phyloP scores from a whole-genome alignment of 2,329 filamentous ascomycete species.

The Aspergillus flavus region DNA sequence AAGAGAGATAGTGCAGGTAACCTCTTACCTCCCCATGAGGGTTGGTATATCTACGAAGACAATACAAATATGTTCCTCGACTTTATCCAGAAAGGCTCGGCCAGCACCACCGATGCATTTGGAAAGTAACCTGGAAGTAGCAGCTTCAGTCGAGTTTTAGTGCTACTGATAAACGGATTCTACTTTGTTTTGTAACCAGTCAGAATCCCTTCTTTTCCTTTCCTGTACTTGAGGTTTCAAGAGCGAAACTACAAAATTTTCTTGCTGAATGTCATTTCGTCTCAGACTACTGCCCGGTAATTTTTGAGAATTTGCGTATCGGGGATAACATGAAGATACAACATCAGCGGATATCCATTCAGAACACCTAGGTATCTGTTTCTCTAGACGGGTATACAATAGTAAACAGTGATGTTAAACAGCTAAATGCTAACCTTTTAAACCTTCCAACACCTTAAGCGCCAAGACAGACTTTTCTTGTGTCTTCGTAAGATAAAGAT shows the following conservation, averaged over 20 bases:
- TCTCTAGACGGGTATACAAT: slow-evolving; percentile 25
- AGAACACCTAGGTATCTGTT: slow-evolving; percentile 6
- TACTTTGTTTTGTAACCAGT: background rate
- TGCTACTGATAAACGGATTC: background rate
- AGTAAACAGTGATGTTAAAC: slow-evolving; percentile 19
- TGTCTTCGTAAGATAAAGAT: slow-evolving; percentile 21
- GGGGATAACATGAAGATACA: background rate
- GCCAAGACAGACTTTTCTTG: slow-evolving; percentile 31
- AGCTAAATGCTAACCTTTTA: slow-evolving; percentile 25
- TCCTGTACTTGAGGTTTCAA: background rate
- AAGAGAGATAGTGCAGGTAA: slow-evolving; percentile 30
- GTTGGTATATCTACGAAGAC: slow-evolving; percentile 36
- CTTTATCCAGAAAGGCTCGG: slow-evolving; percentile 21
- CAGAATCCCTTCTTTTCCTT: background rate
- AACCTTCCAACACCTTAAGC: slow-evolving; percentile 34
- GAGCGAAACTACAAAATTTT: background rate
- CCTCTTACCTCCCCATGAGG: slow-evolving; percentile 27
- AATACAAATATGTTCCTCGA: slow-evolving; percentile 24
- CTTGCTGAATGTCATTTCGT: background rate
- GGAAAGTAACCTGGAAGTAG: background rate
- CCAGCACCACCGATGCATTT: background rate
- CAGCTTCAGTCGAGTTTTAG: background rate
- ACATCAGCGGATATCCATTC: background rate
- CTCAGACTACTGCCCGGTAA: background rate
- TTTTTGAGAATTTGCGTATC: background rate